phyloP scores from a whole-genome alignment of 2,329 filamentous ascomycete species.

The Beauveria varroae region DNA sequence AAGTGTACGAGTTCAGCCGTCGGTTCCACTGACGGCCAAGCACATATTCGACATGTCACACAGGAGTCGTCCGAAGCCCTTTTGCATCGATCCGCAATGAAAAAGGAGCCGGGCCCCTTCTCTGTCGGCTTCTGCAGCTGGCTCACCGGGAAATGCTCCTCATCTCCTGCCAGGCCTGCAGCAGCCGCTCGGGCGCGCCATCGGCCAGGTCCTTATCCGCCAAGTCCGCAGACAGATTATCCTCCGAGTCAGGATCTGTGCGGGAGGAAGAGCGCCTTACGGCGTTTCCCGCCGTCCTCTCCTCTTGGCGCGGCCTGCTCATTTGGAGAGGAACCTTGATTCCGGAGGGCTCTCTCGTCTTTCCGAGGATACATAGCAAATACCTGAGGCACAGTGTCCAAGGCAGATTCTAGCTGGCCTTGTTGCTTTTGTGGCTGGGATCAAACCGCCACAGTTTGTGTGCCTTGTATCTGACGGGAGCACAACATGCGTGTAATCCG shows the following conservation, averaged over 20 bases:
- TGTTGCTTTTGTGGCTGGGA: conserved; percentile 25
- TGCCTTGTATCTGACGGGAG: conserved; percentile 11
- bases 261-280: not conserved
- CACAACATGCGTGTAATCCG: conserved; percentile 21
- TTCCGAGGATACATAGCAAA: not conserved
- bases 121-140: too few relatives aligned
- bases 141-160: not conserved
- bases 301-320: not conserved
- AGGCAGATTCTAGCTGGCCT: conserved; percentile 18
- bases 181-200: not conserved
- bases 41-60: too few relatives aligned
- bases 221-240: not conserved
- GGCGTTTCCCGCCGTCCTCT: not conserved
- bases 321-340: not conserved
- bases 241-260: not conserved
- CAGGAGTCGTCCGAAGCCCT: too few relatives aligned
- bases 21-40: not conserved
- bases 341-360: not conserved
- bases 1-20: not conserved
- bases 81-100: too few relatives aligned
- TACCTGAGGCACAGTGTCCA: conserved; percentile 22
- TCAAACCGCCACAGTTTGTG: conserved; percentile 21
- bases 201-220: not conserved
- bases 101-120: not conserved
- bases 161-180: not conserved